Evolutionary conservation across 768 basidiomycete species (phyloP).

Genomic region (Lactarius psammicola): DNA sequence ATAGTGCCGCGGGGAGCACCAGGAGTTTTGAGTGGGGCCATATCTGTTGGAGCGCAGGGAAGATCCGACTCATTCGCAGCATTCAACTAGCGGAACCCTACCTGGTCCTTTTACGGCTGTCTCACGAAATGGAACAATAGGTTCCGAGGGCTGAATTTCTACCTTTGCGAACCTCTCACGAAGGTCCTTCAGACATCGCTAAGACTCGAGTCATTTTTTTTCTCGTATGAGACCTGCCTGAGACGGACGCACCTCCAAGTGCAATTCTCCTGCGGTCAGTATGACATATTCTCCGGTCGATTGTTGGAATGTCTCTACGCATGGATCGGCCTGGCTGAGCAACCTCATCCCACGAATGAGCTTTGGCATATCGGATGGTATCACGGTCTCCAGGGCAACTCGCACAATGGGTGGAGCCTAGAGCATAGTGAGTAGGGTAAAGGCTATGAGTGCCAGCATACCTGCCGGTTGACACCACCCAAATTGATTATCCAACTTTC

Average conservation of each 20-base stretch:
- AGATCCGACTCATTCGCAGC: not conserved
- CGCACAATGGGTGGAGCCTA: constrained; percentile 90
- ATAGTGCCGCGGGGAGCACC: constrained; percentile 77
- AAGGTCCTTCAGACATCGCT: constrained; percentile 97
- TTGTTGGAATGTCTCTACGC: constrained; percentile 96
- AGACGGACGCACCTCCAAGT: constrained; percentile 69
- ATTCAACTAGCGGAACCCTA: constrained; percentile 34
- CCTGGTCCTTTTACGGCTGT: constrained; percentile 82
- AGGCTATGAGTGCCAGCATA: constrained; percentile 36
- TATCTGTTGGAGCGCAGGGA: constrained; percentile 53
- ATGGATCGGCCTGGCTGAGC: constrained; percentile 93
- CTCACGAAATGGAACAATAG: constrained; percentile 97
- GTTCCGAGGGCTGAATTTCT: constrained; percentile 90
- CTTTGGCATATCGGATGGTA: constrained; percentile 85
- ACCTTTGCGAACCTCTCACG: constrained; percentile 92
- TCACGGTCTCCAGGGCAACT: constrained; percentile 85
- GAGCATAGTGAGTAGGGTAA: not conserved
- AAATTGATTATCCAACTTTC: constrained; percentile 72
- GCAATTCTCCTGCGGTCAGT: constrained; percentile 91
- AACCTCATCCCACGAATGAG: constrained; percentile 84
- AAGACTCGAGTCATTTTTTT: constrained; percentile 3
- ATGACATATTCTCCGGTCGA: constrained; percentile 98
- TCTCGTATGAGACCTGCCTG: not conserved
- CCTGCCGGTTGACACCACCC: constrained; percentile 65
- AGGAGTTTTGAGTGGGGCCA: constrained; percentile 77